phyloP scores from a whole-genome alignment of 208 protist species.

The Trypanosoma theileri region DNA sequence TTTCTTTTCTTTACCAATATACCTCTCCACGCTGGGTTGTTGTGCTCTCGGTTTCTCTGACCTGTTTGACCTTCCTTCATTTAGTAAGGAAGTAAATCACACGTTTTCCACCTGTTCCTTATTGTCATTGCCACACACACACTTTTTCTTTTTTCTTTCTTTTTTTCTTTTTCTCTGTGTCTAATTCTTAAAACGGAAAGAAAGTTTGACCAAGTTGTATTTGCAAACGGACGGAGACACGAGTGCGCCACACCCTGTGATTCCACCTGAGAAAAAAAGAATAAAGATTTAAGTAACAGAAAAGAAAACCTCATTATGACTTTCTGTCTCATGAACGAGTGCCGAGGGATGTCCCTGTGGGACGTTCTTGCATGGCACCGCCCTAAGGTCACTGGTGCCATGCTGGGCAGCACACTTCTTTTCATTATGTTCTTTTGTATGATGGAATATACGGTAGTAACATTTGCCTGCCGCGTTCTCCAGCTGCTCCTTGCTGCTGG shows the following conservation, averaged over 20 bases:
- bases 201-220: too few species aligned
- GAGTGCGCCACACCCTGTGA: background rate
- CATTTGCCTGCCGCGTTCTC: conserved; percentile 59
- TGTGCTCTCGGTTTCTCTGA: conserved; percentile 6
- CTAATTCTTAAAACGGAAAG: too few species aligned
- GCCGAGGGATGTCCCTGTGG: conserved; percentile 40
- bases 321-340: conserved; percentile 30
- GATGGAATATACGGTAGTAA: conserved; percentile 77
- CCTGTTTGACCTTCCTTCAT: too few species aligned
- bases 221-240: too few species aligned
- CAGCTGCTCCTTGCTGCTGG: conserved; percentile 45
- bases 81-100: too few species aligned
- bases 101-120: too few species aligned
- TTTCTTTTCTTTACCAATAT: conserved; percentile 24
- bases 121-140: too few species aligned
- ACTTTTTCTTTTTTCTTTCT: too few species aligned
- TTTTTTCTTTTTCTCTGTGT: too few species aligned
- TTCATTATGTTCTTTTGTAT: conserved; percentile 59
- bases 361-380: conserved; percentile 74
- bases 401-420: conserved; percentile 39
- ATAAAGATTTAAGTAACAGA: background rate
- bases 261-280: too few species aligned
- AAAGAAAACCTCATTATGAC: conserved; percentile 11
- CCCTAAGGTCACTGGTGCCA: conserved; percentile 50
- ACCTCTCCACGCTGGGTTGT: conserved; percentile 1